phyloP scores from a whole-genome alignment of 495 filamentous ascomycete species.

The Annulohypoxylon bovei region DNA sequence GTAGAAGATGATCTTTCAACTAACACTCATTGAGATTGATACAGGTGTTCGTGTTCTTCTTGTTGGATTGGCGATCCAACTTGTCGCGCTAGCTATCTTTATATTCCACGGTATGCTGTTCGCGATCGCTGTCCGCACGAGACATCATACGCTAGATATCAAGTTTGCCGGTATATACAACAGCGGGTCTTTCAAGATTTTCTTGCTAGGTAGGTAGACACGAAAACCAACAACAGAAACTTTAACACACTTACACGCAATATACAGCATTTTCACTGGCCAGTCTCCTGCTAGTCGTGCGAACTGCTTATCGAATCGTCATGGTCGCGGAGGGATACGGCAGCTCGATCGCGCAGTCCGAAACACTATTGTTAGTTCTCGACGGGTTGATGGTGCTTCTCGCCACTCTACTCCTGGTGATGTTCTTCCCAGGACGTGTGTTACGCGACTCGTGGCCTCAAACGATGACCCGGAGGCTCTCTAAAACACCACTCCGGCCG shows the following conservation, averaged over 20 bases:
- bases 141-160: conserved; percentile 47
- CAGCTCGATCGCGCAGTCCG: conserved; percentile 39
- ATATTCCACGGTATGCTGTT: conserved; percentile 44
- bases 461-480: not conserved
- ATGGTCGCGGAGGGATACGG: conserved; percentile 32
- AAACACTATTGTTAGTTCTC: conserved; percentile 46
- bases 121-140: conserved; percentile 44
- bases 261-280: conserved; percentile 44
- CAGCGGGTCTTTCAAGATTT: conserved; percentile 47
- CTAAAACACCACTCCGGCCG: conserved; percentile 23
- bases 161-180: conserved; percentile 47
- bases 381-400: conserved; percentile 53
- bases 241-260: conserved; percentile 2
- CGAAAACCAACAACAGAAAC: not conserved
- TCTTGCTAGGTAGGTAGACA: conserved; percentile 48
- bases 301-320: conserved; percentile 49
- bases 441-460: conserved; percentile 18
- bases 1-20: not conserved
- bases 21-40: conserved; percentile 44
- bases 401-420: conserved; percentile 44
- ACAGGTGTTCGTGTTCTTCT: conserved; percentile 48
- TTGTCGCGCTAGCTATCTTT: conserved; percentile 47
- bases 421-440: conserved; percentile 38
- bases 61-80: conserved; percentile 52
- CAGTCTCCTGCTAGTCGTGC: conserved; percentile 45